Evolutionary conservation across 2,329 filamentous ascomycete genomes (phyloP), one percentile per base, ranked within the genome.

Genomic region (Colletotrichum filicis): DNA sequence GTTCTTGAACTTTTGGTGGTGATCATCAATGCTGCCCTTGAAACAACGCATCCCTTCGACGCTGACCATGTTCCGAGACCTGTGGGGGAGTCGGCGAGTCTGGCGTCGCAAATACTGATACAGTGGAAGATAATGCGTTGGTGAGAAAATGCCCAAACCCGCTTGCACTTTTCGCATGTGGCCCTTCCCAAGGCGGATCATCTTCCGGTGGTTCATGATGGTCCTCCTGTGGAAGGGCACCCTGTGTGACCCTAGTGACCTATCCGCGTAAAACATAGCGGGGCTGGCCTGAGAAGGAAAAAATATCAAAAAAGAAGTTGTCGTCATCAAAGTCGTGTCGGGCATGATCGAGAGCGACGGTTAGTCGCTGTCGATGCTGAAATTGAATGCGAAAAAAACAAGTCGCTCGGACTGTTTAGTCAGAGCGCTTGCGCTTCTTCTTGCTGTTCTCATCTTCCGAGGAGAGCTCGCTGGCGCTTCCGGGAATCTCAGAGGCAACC

Each of bases 371-470:
- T 66, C 63, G 65, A 61, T 67, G 64, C 60, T 62, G 68, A 68
- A 65, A 66, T 52, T 60, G 59, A 74, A 66, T 69, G 73, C 53
- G 64, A 69, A 64, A 74, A 75, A 59, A 68, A 65, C 57, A 57
- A 66, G 67, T 64, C 61, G 52, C 68, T 68, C 58, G 30, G 73
- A 24, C 61, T 32, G 68, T 78, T 84, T 86, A 93, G 71, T 92
- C 90, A 53, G 89, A 89, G 81, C 94, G 92, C 92, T 96, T 97
- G 80, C 94, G 92, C 92, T 96, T 97, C 86, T 91, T 90, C 80
- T 88, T 85, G 78, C 85, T 84, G 75, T 84, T 85, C 73, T 85
- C 82, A 60, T 88, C 88, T 26, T 90, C 89, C 3, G 88, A 89
- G 2, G 88, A 89, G 49, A 84, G 76, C n/a, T 91, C 89, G 78